These are phyloP conservation scores for Clavispora santaluciae DNA, from an alignment of 805 yeast species.

Conservation along the genomic window DNA sequence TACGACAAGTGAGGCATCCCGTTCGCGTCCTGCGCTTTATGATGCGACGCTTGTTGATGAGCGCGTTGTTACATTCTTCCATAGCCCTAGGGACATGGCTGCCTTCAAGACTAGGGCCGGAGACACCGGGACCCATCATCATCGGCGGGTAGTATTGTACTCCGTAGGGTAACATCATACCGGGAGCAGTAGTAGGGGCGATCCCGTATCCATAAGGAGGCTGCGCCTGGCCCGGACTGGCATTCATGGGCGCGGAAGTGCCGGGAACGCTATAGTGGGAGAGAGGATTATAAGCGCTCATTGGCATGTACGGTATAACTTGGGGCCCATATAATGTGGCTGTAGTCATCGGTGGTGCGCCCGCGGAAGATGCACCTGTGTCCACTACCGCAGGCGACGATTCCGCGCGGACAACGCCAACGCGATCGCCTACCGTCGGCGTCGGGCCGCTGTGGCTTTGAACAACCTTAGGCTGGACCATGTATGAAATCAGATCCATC, in stretches of 20 bases:
- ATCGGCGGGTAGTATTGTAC: constrained; percentile 1
- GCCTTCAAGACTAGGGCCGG: neutral
- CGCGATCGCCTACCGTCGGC: neutral
- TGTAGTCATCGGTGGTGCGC: neutral
- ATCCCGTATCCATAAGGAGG: neutral
- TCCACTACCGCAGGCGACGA: neutral
- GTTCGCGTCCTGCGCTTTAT: constrained; percentile 64
- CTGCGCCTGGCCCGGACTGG: neutral
- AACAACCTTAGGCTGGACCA: neutral
- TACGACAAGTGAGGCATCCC: constrained; percentile 71
- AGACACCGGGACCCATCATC: constrained; percentile 1
- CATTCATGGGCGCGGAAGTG: neutral
- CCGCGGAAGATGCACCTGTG: neutral
- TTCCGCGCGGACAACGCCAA: neutral
- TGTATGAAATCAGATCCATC: neutral
- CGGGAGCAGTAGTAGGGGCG: neutral
- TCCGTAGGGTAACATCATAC: constrained; percentile 1
- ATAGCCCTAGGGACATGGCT: neutral
- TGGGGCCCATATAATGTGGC: neutral
- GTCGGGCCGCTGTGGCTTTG: neutral
- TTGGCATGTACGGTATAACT: neutral
- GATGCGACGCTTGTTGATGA: constrained; percentile 35
- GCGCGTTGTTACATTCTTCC: constrained; percentile 24
- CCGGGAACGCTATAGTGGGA: neutral
- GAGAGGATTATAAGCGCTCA: neutral